Percentiles rank a stretch among this genome's conserved stretches.
Conservation (phyloP, 2,329 filamentous ascomycete species). For the Cladosporium sp. region DNA sequence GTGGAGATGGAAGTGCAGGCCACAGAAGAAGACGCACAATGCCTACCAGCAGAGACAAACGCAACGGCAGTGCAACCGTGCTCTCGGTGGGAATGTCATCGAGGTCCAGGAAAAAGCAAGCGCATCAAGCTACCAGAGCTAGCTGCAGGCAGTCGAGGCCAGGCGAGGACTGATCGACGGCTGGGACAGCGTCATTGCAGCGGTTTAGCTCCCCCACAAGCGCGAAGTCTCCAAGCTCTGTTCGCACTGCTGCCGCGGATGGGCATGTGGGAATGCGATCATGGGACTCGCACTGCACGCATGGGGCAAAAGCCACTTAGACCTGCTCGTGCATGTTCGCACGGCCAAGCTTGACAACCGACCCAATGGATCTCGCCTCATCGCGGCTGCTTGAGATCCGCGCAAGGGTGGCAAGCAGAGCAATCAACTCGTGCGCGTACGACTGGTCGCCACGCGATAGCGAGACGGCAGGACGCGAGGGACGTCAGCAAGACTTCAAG, state of each 20-base stretch:
- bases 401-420: not conserved
- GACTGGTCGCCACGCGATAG: not conserved
- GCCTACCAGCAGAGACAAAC: not conserved
- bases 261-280: not conserved
- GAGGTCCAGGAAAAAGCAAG: conserved; percentile 1
- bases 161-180: not conserved
- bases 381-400: not conserved
- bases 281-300: not conserved
- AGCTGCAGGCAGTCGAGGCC: too few relatives aligned
- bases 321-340: too few relatives aligned
- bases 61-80: not conserved
- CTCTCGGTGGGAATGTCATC: not conserved
- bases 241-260: not conserved
- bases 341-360: not conserved
- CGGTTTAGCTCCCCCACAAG: not conserved
- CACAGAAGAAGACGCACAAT: not conserved
- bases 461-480: not conserved
- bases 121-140: not conserved
- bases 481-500: not conserved
- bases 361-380: not conserved
- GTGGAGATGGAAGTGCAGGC: not conserved
- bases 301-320: too few relatives aligned
- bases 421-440: not conserved
- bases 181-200: not conserved
- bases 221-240: not conserved